Percentiles rank a stretch among this genome's conserved stretches.
Evolutionary conservation across 176 grass and related monocot genomes (phyloP).

Genomic region (Zoysia pacifica): DNA sequence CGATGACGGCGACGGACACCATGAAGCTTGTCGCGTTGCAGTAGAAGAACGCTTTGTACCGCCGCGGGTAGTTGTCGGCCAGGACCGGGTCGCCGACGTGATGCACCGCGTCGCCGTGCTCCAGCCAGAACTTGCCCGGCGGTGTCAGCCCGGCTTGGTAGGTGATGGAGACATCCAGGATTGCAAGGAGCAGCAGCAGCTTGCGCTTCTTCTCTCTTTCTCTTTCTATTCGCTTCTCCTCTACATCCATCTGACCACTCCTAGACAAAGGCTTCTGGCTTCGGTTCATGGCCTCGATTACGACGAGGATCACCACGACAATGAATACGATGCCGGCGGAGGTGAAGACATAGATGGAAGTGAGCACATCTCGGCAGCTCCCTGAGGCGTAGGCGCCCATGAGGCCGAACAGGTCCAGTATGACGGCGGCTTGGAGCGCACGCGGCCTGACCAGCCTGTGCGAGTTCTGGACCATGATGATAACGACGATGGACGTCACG

Average conservation of each 20-base stretch:
- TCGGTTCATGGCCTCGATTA: no score
- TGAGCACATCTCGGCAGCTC: background rate
- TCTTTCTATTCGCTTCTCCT: no score
- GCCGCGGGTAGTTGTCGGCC: constrained; percentile 14
- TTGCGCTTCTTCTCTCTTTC: constrained; percentile 24
- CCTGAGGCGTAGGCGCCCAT: constrained; percentile 37
- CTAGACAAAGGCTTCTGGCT: no score
- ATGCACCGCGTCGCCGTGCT: background rate
- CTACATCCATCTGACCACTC: no score
- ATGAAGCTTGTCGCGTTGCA: constrained; percentile 32
- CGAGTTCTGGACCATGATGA: constrained; percentile 44
- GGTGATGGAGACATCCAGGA: constrained; percentile 34
- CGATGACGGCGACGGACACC: constrained; percentile 26
- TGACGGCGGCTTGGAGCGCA: constrained; percentile 24
- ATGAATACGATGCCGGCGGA: background rate
- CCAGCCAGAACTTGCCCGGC: constrained; percentile 19
- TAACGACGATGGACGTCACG: constrained; percentile 42
- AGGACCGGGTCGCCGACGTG: background rate
- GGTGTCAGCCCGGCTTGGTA: constrained; percentile 54
- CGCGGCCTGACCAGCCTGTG: background rate
- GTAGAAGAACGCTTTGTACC: constrained; percentile 41
- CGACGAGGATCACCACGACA: constrained; percentile 1
- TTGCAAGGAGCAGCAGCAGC: constrained; percentile 35
- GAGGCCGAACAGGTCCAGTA: constrained; percentile 46
- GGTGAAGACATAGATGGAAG: constrained; percentile 23